These are phyloP conservation scores for Solanum chaucha DNA, from an alignment of 257 asterid genomes.

Conservation along the genomic window DNA sequence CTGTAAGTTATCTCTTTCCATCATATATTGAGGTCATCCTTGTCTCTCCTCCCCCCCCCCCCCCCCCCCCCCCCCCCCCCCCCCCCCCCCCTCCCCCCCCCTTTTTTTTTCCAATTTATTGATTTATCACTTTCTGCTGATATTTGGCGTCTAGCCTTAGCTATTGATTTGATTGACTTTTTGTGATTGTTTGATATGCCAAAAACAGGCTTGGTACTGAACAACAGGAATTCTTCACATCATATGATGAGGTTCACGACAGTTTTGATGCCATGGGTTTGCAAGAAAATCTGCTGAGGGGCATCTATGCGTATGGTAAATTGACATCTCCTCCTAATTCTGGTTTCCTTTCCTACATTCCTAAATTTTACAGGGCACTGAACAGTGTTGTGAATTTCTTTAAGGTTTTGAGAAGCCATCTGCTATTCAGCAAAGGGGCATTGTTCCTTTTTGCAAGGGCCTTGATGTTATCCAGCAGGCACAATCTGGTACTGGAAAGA, in stretches of 20 bases:
- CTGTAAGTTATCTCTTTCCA: slow-evolving; percentile 17
- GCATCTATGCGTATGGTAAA: slow-evolving; percentile 56
- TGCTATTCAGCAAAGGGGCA: slow-evolving; percentile 63
- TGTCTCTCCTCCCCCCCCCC: no score
- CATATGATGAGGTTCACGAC: not conserved
- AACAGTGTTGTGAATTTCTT: not conserved
- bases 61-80: no score
- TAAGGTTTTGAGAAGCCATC: slow-evolving; percentile 63
- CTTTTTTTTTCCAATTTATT: not conserved
- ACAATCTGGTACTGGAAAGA: not conserved
- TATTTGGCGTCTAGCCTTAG: not conserved
- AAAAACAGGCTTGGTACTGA: slow-evolving; percentile 37
- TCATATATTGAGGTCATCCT: not conserved
- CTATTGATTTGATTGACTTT: not conserved
- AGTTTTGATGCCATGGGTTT: slow-evolving; percentile 2
- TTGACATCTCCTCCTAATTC: not conserved
- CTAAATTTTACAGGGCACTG: not conserved
- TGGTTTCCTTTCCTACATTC: not conserved
- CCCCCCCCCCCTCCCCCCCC: no score
- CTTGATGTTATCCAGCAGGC: slow-evolving; percentile 14
- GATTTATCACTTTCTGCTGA: not conserved
- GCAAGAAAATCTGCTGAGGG: slow-evolving; percentile 14
- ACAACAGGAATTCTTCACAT: slow-evolving; percentile 15
- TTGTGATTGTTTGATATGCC: not conserved
- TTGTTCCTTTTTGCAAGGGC: slow-evolving; percentile 49